Base-by-base conservation (phyloP, 345 rosid genomes). In the Camelina sativa region DNA sequence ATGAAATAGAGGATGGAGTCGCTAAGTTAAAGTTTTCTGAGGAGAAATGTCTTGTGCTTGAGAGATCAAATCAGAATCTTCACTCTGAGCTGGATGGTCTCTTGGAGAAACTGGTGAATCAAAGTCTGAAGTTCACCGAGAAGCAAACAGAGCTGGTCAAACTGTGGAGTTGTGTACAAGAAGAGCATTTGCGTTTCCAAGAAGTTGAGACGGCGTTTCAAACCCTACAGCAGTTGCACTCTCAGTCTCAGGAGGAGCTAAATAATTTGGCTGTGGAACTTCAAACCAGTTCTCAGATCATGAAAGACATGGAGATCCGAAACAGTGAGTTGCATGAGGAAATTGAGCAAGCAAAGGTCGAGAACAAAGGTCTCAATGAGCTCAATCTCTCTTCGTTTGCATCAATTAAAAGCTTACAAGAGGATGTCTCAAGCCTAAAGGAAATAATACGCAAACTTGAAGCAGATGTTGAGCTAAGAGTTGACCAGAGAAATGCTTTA, bases 171-270 rank as follows among this genome's bases (percentile, higher is more conserved):
- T 82, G 88, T 78, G 79, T 95, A 71, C 97, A 92, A 85, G 92
- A 89, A 82, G 97, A 95, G 79, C 93, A 86, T 65, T 73, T 86
- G 82, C 84, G 91, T 60, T 95, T 92, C 44, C 47, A 87, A 71
- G 97, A 95, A 85, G 97, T 97, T 30, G 99, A 95, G 79, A 95
- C 96, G 25, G 99, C 97, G 54, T 95, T 95, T 80, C 99, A 95
- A 81, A 89, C 97, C 50, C 76, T 95, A 81, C 96, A 89, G 75
- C 91, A 89, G 67, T 79, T 95, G 79, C 97, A 92, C 77, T 84
- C 93, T 76, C 96, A 90, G 65, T 92, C 99, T 76, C 97, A 87
- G 81, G 97, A 89, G 70, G 99, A 95, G 80, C 86, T 95, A 57
- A 89, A 87, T 65, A 81, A 88, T 76, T 82, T 92, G 73, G 87